Conservation (phyloP, 2,329 filamentous ascomycete species). For the Thermoascus crustaceus region DNA sequence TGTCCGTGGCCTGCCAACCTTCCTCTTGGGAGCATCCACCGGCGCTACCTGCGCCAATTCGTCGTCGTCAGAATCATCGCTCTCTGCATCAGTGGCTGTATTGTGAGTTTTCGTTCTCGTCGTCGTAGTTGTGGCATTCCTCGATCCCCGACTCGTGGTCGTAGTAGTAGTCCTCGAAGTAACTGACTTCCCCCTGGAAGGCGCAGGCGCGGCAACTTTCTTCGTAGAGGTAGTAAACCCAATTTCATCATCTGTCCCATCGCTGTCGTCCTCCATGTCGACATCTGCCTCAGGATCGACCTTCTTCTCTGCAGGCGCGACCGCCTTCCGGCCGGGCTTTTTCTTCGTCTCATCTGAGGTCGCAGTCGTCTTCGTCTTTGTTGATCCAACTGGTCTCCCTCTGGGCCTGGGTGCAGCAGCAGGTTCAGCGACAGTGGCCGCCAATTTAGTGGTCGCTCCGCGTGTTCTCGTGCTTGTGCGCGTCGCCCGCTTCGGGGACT, state of each 20-base stretch:
- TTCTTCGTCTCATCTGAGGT: slow-evolving; percentile 9
- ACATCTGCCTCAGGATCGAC: too few species aligned
- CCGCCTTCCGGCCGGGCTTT: slow-evolving; percentile 6
- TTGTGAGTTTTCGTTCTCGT: slow-evolving; percentile 5
- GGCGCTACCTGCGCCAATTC: slow-evolving; percentile 17
- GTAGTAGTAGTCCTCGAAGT: slow-evolving; percentile 5
- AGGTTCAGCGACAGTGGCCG: slow-evolving; percentile 4
- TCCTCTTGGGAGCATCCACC: slow-evolving; percentile 15
- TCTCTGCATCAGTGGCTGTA: slow-evolving; percentile 1
- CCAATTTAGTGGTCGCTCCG: neutral
- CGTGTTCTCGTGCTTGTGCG: slow-evolving; percentile 14
- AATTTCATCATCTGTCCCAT: slow-evolving; percentile 15
- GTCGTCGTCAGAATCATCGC: slow-evolving; percentile 15
- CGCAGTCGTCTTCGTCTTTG: slow-evolving; percentile 7
- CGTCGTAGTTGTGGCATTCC: slow-evolving; percentile 1
- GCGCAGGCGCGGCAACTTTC: slow-evolving; percentile 4
- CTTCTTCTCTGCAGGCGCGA: slow-evolving; percentile 5
- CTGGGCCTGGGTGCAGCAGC: slow-evolving; percentile 5
- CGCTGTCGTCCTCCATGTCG: slow-evolving; percentile 1
- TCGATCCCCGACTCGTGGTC: slow-evolving; percentile 9
- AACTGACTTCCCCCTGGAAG: slow-evolving; percentile 10
- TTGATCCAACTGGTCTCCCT: slow-evolving; percentile 4
- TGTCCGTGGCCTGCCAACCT: slow-evolving; percentile 13
- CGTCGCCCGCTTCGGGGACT: slow-evolving; percentile 13
- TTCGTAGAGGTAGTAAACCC: slow-evolving; percentile 10